Evolutionary conservation across 129 eudicot species (phyloP), one percentile per base, ranked within the genome.

Genomic region (Calendula officinalis): DNA sequence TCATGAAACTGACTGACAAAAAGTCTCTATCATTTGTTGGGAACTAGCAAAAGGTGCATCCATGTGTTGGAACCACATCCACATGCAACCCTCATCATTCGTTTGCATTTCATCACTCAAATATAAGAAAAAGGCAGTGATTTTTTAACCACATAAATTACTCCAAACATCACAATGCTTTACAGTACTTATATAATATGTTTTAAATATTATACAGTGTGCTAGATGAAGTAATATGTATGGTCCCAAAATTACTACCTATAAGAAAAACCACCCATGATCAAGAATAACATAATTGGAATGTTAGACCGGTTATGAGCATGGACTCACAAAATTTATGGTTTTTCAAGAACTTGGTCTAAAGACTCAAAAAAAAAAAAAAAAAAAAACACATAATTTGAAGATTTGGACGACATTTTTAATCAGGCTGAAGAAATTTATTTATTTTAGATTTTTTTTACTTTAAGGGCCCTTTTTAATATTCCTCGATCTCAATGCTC

Each of bases 1-100:
- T 69, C 66, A 69, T 69, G 74, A 69, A 69, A 69, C 74, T 69
- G 66, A 69, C 74, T 69, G 58, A 69, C 66, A 69, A 46, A 55
- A 44, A 69, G 66, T 49, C 49, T 46, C 44, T 15, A 57, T 16
- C 49, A 45, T 42, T 44, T 22, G 74, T 69, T 69, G 74, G 74
- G 74, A 69, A 69, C 74, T 34, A 69, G 68, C 69, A 70, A 60
- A 60, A 70, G 62, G 54, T 60, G 68, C 53, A 69, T 69, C 58
- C 45, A 68, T 56, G 66, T 68, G 74, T 68, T 67, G 63, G 72
- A 68, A 68, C 56, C 69, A 64, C 69, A 64, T 45, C 69, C 69
- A 64, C 69, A 66, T 66, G 60, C 61, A 55, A 67, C 43, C 73
- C 56, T 41, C 53, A 27, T n/a, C n/a, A n/a, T n/a, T n/a, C 17